These are phyloP conservation scores for Trypethelium eluteriae DNA, from an alignment of 495 filamentous ascomycete genomes.

Conservation along the genomic window DNA sequence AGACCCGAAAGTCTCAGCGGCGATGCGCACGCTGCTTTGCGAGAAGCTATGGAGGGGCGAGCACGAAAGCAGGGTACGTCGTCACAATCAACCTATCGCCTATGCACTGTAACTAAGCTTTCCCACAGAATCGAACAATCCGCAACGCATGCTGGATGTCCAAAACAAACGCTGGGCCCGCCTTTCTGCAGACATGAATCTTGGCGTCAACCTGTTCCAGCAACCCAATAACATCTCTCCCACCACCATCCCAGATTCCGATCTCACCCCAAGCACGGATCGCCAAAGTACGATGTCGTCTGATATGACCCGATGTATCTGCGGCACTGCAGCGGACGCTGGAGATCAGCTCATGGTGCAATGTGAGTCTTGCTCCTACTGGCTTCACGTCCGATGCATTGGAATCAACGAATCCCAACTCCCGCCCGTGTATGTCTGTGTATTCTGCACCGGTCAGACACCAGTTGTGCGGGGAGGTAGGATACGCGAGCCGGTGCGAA, in stretches of 20 bases:
- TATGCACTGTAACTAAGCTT: not conserved
- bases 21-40: not conserved
- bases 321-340: conserved; percentile 56
- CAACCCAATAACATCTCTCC: conserved; percentile 48
- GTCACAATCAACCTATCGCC: not conserved
- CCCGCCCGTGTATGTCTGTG: conserved; percentile 70
- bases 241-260: conserved; percentile 58
- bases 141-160: conserved; percentile 28
- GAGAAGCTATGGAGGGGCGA: conserved; percentile 4
- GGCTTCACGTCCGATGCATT: conserved; percentile 73
- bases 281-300: conserved; percentile 47
- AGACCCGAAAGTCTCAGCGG: not conserved
- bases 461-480: conserved; percentile 59
- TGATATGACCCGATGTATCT: conserved; percentile 63
- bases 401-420: conserved; percentile 57
- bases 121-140: conserved; percentile 8
- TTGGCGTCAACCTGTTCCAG: conserved; percentile 17
- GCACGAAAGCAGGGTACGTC: not conserved
- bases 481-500: conserved; percentile 42
- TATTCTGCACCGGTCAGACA: conserved; percentile 66
- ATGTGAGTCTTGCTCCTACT: conserved; percentile 83
- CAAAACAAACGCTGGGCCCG: conserved; percentile 38
- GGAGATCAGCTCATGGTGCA: conserved; percentile 66
- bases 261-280: conserved; percentile 57
- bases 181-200: conserved; percentile 31